Evolutionary conservation across 495 filamentous ascomycete species (phyloP), one percentile per base, ranked within the genome.

Genomic region (Amniculicola lignicola): DNA sequence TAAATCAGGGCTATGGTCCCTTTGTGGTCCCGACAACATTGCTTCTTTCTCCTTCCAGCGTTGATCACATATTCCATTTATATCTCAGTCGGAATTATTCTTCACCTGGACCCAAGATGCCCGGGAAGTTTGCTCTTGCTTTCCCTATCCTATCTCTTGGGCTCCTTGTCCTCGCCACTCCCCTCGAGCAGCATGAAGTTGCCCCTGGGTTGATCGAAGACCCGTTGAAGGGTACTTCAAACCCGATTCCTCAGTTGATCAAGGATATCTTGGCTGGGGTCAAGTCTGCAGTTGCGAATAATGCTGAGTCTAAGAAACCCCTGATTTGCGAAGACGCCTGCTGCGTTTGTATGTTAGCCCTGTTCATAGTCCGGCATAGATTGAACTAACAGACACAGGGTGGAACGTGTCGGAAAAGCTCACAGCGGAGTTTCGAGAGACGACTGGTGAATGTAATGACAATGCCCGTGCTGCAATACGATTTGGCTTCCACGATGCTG

Each of bases 401-500:
- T 54, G 33, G 10, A 41, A 59, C 24, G 46, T 63, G 1, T 51
- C 55, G 5, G 22, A n/a, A n/a, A 50, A 48, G 11, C 46, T 63
- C 23, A 59, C 54, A 22, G 22, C 14, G 29, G 15, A 19, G 2
- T 66, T 68, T 38, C 31, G 18, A 12, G 62, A 48, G 15, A 1
- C 46, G 11, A 24, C 43, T 19, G 58, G 58, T 27, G 45, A 54
- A 37, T 69, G 66, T 46, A 69, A 59, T 28, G 51, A 63, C 42
- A 47, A 52, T 15, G 66, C 66, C 12, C 61, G 66, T 10, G 50
- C 37, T 9, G 65, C 66, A 2, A 54, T 69, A 18, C 65, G 66
- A 22, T 48, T 65, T 14, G 64, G 57, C 28, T 69, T 69, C 55
- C 66, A 69, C 43, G 66, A 69, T 35, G 57, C 64, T 11, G 64